These are phyloP conservation scores for Aurinia saxatilis DNA, from an alignment of 345 rosid genomes.

Conservation along the genomic window DNA sequence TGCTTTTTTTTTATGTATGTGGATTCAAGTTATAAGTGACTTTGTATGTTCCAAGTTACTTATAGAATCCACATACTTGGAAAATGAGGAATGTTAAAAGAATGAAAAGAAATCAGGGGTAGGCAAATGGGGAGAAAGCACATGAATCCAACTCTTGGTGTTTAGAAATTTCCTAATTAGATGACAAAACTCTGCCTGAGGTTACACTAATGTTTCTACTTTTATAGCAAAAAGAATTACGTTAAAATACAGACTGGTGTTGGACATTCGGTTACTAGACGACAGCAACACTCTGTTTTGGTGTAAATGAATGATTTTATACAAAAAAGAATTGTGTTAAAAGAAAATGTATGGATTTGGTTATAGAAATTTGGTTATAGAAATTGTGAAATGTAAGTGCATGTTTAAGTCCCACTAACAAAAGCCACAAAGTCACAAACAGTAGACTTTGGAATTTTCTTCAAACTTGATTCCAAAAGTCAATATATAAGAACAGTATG, in stretches of 20 bases:
- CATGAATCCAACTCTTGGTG: conserved; percentile 22
- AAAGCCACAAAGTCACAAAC: conserved; percentile 18
- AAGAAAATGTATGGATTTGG: no score
- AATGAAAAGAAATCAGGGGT: background rate
- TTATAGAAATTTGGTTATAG: no score
- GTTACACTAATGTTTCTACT: background rate
- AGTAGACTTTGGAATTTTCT: conserved; percentile 9
- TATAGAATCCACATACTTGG: no score
- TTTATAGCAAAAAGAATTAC: background rate
- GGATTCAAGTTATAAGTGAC: no score
- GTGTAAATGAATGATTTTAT: no score
- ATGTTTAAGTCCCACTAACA: conserved; percentile 26
- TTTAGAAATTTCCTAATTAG: conserved; percentile 2
- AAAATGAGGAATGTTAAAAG: background rate
- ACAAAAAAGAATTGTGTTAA: no score
- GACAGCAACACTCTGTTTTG: no score
- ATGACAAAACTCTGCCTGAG: background rate
- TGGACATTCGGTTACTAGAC: no score
- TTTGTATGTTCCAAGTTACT: no score
- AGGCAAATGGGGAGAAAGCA: conserved; percentile 16
- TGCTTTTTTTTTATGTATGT: background rate
- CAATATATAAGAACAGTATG: conserved; percentile 15
- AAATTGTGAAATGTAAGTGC: conserved; percentile 25
- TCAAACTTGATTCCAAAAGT: conserved; percentile 16
- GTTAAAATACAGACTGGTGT: background rate